These are phyloP conservation scores for Podila minutissima DNA, from an alignment of 192 early-diverging fungal species.

Conservation along the genomic window DNA sequence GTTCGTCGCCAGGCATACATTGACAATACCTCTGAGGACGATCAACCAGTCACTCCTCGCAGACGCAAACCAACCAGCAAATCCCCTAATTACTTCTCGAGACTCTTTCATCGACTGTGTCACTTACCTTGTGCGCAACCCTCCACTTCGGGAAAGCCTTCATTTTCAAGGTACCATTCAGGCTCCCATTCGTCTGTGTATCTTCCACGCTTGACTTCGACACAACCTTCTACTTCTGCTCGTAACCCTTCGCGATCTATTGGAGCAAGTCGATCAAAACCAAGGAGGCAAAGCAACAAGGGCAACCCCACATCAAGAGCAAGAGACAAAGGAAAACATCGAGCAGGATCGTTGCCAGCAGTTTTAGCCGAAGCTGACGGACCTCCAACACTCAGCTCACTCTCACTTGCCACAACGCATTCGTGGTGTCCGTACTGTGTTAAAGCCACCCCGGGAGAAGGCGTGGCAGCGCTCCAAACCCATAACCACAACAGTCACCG, in stretches of 20 bases:
- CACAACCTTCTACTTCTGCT: background rate
- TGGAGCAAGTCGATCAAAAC: background rate
- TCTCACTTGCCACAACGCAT: conserved; percentile 19
- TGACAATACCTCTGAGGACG: background rate
- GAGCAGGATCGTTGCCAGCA: conserved; percentile 3
- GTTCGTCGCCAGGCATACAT: background rate
- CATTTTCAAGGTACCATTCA: background rate
- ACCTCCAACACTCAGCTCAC: conserved; percentile 1
- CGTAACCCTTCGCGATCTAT: background rate
- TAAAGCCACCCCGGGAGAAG: conserved; percentile 4
- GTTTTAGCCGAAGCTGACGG: background rate
- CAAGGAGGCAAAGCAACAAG: background rate
- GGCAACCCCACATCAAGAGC: background rate
- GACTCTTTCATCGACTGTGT: conserved; percentile 13
- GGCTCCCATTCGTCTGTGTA: conserved; percentile 2
- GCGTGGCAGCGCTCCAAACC: background rate
- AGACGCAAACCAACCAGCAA: background rate
- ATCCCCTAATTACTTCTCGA: conserved; percentile 9
- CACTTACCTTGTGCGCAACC: conserved; percentile 7
- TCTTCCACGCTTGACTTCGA: conserved; percentile 1
- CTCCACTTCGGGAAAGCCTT: background rate
- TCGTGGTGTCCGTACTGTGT: conserved; percentile 31
- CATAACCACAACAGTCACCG: conserved; percentile 9
- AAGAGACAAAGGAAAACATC: conserved; percentile 14
- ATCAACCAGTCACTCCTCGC: background rate